Base-by-base conservation (phyloP, 2,329 filamentous ascomycete species). In the Aspergillus ustus region DNA sequence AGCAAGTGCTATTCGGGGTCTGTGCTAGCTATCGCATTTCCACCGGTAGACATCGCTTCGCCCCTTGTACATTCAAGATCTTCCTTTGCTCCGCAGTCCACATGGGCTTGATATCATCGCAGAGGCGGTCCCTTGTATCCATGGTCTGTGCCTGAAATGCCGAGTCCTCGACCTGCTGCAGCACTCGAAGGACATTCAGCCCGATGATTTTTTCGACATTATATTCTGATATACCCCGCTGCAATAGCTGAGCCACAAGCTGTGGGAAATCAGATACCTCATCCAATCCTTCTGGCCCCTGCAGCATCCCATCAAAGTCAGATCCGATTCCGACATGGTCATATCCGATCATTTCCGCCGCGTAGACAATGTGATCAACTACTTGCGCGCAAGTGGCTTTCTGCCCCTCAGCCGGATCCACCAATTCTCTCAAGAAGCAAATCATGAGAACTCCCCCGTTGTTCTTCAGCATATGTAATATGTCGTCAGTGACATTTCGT, bases 371-470 rank as follows among this genome's bases (percentile, higher is more conserved):
- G 60, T 79, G 77, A 52, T 80, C 76, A 7, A 76, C 73, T 0
- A 80, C 76, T 44, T 68, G 64, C 28, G 77, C 67, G 44, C 25
- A 22, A n/a, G 31, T 40, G 11, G 78, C 72, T 3, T 69, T 29
- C 7, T 29, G 8, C 13, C 31, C 55, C 8, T 7, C 46, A 11
- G 40, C 31, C 74, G 72, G 69, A 53, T 69, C 49, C 67, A 70
- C 64, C 65, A 73, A 57, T 67, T 76, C 56, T 69, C 65, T 56
- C 20, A 78, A 69, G 48, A 80, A 80, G 0, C 73, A 72, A 0
- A 75, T 71, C 78, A 81, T 81, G 9, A 81, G 68, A 7, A 81
- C 71, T 0, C 79, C 78, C 1, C 72, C 68, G 22, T 80, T 81
- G 2, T 68, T 61, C 29, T 72, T 73, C 0, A 81, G 64, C 2